A percentile compares a stretch with the other conserved stretches of the same genome.
These are phyloP conservation scores for Citrus sinensis DNA, from an alignment of 345 rosid species.

Conservation along the genomic window DVS_A1.0 CM039167.1:6235501-6236000, in stretches of 20 bases:
- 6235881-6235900: background rate
- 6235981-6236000: background rate
- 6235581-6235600: background rate
- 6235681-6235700: background rate
- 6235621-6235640: background rate
- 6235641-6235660: background rate
- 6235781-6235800: background rate
- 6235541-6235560: background rate
- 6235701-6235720: background rate
- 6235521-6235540: conserved; percentile 28
- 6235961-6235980: background rate
- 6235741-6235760: background rate
- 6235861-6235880: background rate
- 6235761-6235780: background rate
- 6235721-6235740: background rate
- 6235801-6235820: background rate
- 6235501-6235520: conserved; percentile 85
- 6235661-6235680: background rate
- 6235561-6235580: background rate
- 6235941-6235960: background rate
- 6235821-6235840: background rate
- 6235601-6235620: background rate
- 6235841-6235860: background rate
- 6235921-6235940: background rate
- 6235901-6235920: background rate